These are phyloP conservation scores for Terana coerulea DNA, from an alignment of 768 basidiomycete species.

Conservation along the genomic window DNA sequence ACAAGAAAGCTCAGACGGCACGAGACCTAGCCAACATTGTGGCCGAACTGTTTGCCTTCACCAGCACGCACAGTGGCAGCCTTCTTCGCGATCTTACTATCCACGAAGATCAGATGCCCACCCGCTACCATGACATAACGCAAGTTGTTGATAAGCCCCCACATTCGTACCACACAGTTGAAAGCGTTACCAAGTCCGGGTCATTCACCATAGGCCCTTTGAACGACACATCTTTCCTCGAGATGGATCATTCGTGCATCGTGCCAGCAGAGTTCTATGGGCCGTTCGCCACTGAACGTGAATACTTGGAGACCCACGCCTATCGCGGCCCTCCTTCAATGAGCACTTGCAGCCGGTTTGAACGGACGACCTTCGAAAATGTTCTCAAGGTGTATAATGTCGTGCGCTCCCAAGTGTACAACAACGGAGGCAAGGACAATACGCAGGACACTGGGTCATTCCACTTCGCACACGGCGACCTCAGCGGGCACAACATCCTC, in stretches of 20 bases:
- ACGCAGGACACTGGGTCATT: neutral
- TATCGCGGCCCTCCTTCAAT: neutral
- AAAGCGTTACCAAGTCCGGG: neutral
- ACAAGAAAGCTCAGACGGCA: neutral
- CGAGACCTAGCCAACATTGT: neutral
- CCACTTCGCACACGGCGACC: constrained; percentile 1
- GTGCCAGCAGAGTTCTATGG: constrained; percentile 5
- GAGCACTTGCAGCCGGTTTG: neutral
- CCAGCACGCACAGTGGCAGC: neutral
- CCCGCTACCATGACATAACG: neutral
- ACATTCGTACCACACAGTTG: neutral
- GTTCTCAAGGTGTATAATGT: neutral
- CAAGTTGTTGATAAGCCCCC: neutral
- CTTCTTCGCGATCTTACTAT: neutral
- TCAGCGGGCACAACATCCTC: neutral
- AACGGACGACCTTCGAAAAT: neutral
- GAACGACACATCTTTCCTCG: constrained; percentile 20
- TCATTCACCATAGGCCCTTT: neutral
- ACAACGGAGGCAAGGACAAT: too few relatives aligned
- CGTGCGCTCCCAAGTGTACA: neutral
- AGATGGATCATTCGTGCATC: constrained; percentile 21
- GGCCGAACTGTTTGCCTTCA: neutral
- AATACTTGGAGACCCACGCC: neutral
- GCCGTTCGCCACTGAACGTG: neutral
- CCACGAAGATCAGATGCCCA: neutral